These are phyloP conservation scores for Clausena lansium DNA, from an alignment of 345 rosid species.

Conservation along the genomic window DNA sequence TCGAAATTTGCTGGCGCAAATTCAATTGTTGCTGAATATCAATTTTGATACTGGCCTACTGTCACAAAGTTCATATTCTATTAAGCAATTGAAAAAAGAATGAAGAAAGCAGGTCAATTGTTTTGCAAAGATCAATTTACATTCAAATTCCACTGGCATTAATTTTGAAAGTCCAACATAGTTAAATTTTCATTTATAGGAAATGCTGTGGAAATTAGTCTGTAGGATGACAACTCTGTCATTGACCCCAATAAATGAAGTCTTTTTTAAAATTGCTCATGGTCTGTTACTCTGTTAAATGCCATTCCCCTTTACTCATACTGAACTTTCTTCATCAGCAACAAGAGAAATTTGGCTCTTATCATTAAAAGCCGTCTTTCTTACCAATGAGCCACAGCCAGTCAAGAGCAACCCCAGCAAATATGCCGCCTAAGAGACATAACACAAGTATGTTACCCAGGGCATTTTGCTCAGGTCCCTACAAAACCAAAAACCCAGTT, in stretches of 20 bases:
- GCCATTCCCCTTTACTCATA: too few species aligned
- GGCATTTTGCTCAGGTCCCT: conserved; percentile 96
- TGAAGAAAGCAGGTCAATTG: not conserved
- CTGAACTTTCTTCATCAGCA: not conserved
- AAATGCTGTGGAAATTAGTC: not conserved
- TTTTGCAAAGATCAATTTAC: not conserved
- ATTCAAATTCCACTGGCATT: not conserved
- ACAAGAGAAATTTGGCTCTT: not conserved
- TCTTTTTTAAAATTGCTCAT: not conserved
- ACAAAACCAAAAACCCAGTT: conserved; percentile 17
- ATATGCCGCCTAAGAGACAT: conserved; percentile 60
- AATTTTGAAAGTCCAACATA: not conserved
- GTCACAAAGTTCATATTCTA: not conserved
- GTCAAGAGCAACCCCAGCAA: conserved; percentile 67
- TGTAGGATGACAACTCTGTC: not conserved
- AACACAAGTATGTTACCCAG: conserved; percentile 79
- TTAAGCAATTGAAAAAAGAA: not conserved
- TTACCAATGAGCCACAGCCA: conserved; percentile 88
- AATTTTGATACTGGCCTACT: not conserved
- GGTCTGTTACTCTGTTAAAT: too few species aligned
- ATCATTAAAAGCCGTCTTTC: conserved; percentile 35
- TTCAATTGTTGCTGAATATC: not conserved
- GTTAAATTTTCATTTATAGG: not conserved
- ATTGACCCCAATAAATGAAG: not conserved
- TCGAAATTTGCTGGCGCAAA: not conserved